Conservation (phyloP, 140 eudicot genomes). For the Erigeron philadelphicus region DNA sequence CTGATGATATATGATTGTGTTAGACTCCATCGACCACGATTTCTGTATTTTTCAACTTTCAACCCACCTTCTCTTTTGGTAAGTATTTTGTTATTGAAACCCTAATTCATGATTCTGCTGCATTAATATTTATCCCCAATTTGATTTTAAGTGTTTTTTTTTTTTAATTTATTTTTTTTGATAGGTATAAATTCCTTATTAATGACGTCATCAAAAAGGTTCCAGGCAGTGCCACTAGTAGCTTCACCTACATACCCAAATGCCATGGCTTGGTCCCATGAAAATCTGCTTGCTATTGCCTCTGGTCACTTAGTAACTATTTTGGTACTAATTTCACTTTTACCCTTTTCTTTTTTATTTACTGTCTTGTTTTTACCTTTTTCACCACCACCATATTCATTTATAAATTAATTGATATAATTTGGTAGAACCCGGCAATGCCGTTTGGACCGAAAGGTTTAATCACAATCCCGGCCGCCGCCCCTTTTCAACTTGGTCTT, state of each 20-base stretch:
- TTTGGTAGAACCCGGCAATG: constrained; percentile 56
- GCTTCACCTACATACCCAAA: constrained; percentile 63
- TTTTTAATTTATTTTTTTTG: no score
- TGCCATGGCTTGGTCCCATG: constrained; percentile 81
- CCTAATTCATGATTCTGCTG: no score
- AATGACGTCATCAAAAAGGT: constrained; percentile 41
- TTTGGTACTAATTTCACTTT: constrained; percentile 37
- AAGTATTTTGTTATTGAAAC: no score
- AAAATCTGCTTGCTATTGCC: constrained; percentile 81
- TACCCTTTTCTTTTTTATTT: background rate
- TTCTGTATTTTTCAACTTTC: no score
- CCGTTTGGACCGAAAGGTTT: constrained; percentile 69
- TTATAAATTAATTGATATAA: background rate
- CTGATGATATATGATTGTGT: no score
- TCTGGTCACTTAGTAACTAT: constrained; percentile 63
- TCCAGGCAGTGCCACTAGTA: constrained; percentile 76
- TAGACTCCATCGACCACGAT: no score
- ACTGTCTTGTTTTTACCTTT: background rate
- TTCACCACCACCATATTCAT: background rate
- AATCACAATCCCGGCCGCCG: constrained; percentile 43
- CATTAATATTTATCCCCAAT: no score
- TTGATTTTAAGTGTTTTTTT: no score
- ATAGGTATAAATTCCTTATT: no score
- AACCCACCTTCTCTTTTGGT: no score
- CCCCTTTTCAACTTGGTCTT: constrained; percentile 58